A percentile compares a stretch with the other conserved stretches of the same genome.
These are phyloP conservation scores for Phaeolepiota aurea DNA, from an alignment of 768 basidiomycete genomes.

Conservation along the genomic window DNA sequence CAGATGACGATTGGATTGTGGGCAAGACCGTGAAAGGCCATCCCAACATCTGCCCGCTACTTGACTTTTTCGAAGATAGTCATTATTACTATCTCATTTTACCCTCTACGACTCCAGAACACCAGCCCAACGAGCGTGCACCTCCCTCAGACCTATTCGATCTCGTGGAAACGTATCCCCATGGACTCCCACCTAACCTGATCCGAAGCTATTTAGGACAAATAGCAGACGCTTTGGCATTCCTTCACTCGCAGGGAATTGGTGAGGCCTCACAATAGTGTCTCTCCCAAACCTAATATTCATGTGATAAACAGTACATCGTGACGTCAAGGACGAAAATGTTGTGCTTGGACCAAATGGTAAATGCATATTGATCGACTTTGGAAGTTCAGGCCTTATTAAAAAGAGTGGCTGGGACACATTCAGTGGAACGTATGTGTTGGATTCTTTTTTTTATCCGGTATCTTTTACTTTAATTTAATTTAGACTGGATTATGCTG, in stretches of 20 bases:
- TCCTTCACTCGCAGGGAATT: slow-evolving; percentile 88
- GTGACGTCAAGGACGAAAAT: slow-evolving; percentile 98
- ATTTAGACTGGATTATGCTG: slow-evolving; percentile 82
- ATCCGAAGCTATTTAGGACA: slow-evolving; percentile 87
- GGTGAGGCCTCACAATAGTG: slow-evolving; percentile 37
- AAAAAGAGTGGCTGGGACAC: slow-evolving; percentile 85
- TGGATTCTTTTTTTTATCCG: slow-evolving; percentile 3
- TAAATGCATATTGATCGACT: slow-evolving; percentile 90
- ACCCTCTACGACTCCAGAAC: slow-evolving; percentile 67
- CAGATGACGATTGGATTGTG: slow-evolving; percentile 51
- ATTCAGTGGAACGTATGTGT: slow-evolving; percentile 84
- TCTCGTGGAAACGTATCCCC: slow-evolving; percentile 82
- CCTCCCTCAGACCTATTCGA: slow-evolving; percentile 88
- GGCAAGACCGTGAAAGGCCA: slow-evolving; percentile 77
- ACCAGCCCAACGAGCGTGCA: slow-evolving; percentile 37
- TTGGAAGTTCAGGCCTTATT: slow-evolving; percentile 86
- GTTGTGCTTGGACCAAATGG: slow-evolving; percentile 77
- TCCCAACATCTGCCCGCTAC: slow-evolving; percentile 88
- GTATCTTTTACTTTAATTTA: slow-evolving; percentile 5
- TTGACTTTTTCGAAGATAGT: slow-evolving; percentile 95
- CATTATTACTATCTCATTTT: slow-evolving; percentile 95
- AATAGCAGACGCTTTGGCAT: slow-evolving; percentile 83
- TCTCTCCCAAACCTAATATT: slow-evolving; percentile 5
- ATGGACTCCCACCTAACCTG: slow-evolving; percentile 68
- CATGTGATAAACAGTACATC: slow-evolving; percentile 56